These are phyloP conservation scores for Arthrocladium fulminans DNA, from an alignment of 2,329 filamentous ascomycete genomes.

Conservation along the genomic window DNA sequence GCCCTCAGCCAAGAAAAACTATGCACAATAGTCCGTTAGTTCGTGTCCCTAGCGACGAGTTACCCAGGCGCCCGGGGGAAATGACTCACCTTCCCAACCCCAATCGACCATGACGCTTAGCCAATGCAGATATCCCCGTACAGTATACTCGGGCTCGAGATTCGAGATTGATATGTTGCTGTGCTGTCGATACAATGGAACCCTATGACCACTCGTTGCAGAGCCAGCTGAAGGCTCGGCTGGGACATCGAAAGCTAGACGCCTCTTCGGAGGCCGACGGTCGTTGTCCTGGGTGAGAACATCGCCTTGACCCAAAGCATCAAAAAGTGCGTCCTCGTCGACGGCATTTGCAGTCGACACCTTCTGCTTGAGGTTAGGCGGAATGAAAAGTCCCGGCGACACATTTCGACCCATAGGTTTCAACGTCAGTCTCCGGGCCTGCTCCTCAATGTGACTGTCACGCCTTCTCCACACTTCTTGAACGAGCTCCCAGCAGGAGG, in stretches of 20 bases:
- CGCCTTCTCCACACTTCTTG: slow-evolving; percentile 58
- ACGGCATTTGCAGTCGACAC: slow-evolving; percentile 7
- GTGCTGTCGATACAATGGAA: neutral
- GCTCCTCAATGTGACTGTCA: slow-evolving; percentile 44
- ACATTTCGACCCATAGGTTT: slow-evolving; percentile 22
- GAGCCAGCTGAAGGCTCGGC: neutral
- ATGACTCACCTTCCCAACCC: slow-evolving; percentile 59
- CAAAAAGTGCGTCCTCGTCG: slow-evolving; percentile 5
- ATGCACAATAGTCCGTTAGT: slow-evolving; percentile 14
- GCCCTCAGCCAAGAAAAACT: slow-evolving; percentile 34
- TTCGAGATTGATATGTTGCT: slow-evolving; percentile 12
- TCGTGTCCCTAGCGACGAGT: slow-evolving; percentile 4
- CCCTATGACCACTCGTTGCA: neutral
- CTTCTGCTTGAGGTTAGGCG: slow-evolving; percentile 16
- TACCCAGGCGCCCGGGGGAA: slow-evolving; percentile 4
- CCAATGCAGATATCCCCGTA: slow-evolving; percentile 60
- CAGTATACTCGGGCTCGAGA: slow-evolving; percentile 52
- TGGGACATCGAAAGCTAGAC: neutral
- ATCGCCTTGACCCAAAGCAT: neutral
- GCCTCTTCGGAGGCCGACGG: neutral
- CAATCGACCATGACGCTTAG: slow-evolving; percentile 63
- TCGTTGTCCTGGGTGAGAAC: neutral
- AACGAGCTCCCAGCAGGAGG: slow-evolving; percentile 55
- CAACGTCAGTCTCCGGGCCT: slow-evolving; percentile 26
- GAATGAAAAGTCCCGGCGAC: slow-evolving; percentile 15